Evolutionary conservation across 106 monocot species (phyloP), one percentile per base, ranked within the genome.

Genomic region (Phalaenopsis equestris): DNA sequence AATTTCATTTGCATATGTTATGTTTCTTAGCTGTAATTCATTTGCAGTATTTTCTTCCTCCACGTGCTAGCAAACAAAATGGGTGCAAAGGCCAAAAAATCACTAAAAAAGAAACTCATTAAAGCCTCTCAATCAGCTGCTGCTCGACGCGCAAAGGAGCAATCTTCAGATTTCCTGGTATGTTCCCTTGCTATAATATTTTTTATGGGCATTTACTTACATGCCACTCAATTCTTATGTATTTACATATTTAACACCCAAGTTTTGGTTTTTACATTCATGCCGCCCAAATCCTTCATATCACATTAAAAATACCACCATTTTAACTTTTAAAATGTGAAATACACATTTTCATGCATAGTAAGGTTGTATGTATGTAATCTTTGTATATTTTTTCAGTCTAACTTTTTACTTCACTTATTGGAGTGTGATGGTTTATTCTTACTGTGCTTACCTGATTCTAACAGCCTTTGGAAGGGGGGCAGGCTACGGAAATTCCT

Each of bases 31-130:
- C 38, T 74, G 18, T 74, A 43, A n/a, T 42, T 74, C 41, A 43
- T n/a, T 42, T 19, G 36, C 18, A 15, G n/a, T 72, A 14, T 16
- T 72, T 18, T 74, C 41, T 76, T 76, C 46, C 24, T 47, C 30
- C 24, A 49, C 49, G 48, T 58, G 0, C 30, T 58, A 58, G 17
- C 17, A 17, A 79, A 55, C 11, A 72, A 67, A 49, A 95, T 95
- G 95, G 95, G 90, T 39, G 90, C 90, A 16, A 95, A 89, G 76
- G 88, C 88, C 19, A 92, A 92, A 86, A 95, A 84, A 77, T 85
- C 88, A 12, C 24, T 88, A 84, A 87, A 84, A 78, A 95, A 92
- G 83, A 95, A 85, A 45, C 76, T 80, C 36, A 85, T 83, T 76
- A 94, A 88, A 75, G 80, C 79, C 67, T 75, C 92, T 57, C 49